Evolutionary conservation across 2,329 filamentous ascomycete genomes (phyloP).

Genomic region (Botrytis elliptica): DNA sequence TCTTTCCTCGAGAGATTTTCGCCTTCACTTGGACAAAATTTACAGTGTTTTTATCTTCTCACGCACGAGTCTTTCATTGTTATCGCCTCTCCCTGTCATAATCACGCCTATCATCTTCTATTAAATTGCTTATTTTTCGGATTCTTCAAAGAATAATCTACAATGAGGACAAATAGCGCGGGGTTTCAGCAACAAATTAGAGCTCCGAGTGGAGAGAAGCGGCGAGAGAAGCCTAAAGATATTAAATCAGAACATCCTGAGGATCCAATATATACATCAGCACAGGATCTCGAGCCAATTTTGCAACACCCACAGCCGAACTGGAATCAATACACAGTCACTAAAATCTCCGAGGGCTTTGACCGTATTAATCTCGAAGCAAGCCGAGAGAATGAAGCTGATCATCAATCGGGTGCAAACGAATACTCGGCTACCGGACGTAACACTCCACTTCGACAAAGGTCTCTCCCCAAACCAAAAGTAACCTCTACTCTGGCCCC

Average conservation of each 20-base stretch:
- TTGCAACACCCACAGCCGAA: neutral
- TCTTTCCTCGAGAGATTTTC: neutral
- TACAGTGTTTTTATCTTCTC: neutral
- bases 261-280: neutral
- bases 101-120: neutral
- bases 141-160: neutral
- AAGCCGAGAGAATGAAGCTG: neutral
- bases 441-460: neutral
- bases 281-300: accelerated
- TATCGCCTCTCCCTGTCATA: too few relatives aligned
- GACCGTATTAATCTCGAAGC: neutral
- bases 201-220: neutral
- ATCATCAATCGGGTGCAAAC: neutral
- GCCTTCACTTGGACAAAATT: too few relatives aligned
- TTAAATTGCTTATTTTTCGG: neutral
- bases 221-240: neutral
- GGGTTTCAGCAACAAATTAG: neutral
- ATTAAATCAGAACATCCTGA: neutral
- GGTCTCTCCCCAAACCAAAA: neutral
- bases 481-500: neutral
- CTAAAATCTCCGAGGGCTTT: neutral
- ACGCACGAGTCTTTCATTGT: neutral
- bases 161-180: neutral
- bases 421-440: neutral
- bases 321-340: neutral